phyloP scores from a whole-genome alignment of 495 filamentous ascomycete species.

The Thermothielavioides terrestris region DNA sequence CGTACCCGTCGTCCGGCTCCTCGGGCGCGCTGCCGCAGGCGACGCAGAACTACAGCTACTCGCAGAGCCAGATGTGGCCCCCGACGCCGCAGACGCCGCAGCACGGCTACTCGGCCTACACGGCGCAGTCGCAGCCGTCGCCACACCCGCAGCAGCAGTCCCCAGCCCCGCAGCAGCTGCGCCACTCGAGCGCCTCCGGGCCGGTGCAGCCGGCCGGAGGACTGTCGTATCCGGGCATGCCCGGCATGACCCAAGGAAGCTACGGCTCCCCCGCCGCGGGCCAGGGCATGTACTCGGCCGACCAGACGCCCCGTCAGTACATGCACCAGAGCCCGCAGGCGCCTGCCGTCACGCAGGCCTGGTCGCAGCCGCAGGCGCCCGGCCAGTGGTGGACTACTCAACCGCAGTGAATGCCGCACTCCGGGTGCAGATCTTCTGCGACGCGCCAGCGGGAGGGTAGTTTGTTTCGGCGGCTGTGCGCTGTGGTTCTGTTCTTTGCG shows the following conservation, averaged over 20 bases:
- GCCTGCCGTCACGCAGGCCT: slow-evolving; percentile 36
- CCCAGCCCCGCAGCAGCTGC: slow-evolving; percentile 48
- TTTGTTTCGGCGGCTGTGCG: too few relatives aligned
- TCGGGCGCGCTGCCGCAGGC: slow-evolving; percentile 31
- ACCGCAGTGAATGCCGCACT: slow-evolving; percentile 31
- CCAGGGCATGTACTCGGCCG: slow-evolving; percentile 49
- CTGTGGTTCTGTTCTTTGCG: too few relatives aligned
- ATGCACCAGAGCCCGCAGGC: slow-evolving; percentile 40
- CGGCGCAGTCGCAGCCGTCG: slow-evolving; percentile 48
- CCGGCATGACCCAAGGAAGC: slow-evolving; percentile 44
- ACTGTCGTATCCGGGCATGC: slow-evolving; percentile 53
- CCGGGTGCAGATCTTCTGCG: too few relatives aligned
- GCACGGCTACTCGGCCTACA: slow-evolving; percentile 38
- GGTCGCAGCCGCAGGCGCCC: slow-evolving; percentile 36
- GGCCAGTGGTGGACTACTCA: slow-evolving; percentile 41
- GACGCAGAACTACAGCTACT: slow-evolving; percentile 42
- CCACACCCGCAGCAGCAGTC: slow-evolving; percentile 52
- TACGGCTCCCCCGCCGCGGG: slow-evolving; percentile 39
- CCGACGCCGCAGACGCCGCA: slow-evolving; percentile 40
- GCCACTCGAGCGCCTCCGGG: slow-evolving; percentile 49
- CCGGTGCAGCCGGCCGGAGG: slow-evolving; percentile 49
- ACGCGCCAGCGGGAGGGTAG: neutral
- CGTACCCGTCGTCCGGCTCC: slow-evolving; percentile 26
- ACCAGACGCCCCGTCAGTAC: slow-evolving; percentile 54
- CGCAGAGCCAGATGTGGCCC: slow-evolving; percentile 43